phyloP scores from a whole-genome alignment of 1,139 yeast genomes.

The Pichia sp. region DNA sequence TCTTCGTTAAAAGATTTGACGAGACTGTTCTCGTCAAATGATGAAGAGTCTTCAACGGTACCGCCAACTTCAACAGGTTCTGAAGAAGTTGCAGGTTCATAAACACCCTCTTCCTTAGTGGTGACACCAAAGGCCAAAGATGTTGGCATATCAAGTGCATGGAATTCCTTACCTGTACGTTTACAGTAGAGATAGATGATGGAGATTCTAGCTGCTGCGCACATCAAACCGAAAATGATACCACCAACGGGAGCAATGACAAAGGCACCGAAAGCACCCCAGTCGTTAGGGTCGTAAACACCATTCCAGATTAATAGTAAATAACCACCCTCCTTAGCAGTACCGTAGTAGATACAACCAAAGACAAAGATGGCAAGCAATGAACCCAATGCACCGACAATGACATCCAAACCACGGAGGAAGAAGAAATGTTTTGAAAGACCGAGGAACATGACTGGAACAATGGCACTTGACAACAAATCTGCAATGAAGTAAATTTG shows the following conservation, averaged over 20 bases:
- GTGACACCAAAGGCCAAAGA: slow-evolving; percentile 13
- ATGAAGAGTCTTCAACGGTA: slow-evolving; percentile 3
- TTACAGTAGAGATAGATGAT: slow-evolving; percentile 33
- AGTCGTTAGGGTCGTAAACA: slow-evolving; percentile 65
- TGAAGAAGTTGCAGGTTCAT: slow-evolving; percentile 5
- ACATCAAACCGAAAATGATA: slow-evolving; percentile 46
- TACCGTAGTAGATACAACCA: slow-evolving; percentile 70
- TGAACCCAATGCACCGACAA: slow-evolving; percentile 80
- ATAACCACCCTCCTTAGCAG: slow-evolving; percentile 73
- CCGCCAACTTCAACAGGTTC: neutral
- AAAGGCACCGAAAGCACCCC: slow-evolving; percentile 95
- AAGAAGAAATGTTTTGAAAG: slow-evolving; percentile 59
- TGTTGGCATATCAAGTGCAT: slow-evolving; percentile 48
- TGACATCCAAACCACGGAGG: slow-evolving; percentile 73
- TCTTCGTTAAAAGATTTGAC: slow-evolving; percentile 1
- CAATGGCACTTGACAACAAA: slow-evolving; percentile 75
- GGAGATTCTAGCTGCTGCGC: slow-evolving; percentile 45
- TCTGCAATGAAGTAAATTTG: slow-evolving; percentile 90
- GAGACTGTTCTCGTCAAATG: slow-evolving; percentile 1
- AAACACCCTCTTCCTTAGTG: slow-evolving; percentile 8
- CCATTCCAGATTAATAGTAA: slow-evolving; percentile 72
- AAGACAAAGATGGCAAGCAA: slow-evolving; percentile 71
- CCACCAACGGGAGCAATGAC: slow-evolving; percentile 88
- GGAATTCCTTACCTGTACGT: slow-evolving; percentile 39
- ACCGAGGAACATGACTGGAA: slow-evolving; percentile 82